A percentile compares a stretch with the other conserved stretches of the same genome.
These are phyloP conservation scores for Pneumocystis sp. DNA, from an alignment of 1,139 yeast species.

Conservation along the genomic window DNA sequence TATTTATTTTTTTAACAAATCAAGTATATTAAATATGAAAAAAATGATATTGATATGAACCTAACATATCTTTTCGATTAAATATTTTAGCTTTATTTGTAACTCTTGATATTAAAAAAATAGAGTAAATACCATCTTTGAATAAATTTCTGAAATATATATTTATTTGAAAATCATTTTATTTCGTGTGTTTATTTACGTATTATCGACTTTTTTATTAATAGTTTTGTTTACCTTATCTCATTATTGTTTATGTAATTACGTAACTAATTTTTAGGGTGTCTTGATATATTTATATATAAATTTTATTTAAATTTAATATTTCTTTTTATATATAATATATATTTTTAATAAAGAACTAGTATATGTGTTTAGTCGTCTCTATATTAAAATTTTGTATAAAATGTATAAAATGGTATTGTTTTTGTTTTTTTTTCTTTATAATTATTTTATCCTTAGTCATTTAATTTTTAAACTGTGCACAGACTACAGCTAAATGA, in stretches of 20 bases:
- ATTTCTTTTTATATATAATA: too few relatives aligned
- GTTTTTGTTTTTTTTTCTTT: too few relatives aligned
- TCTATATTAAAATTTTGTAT: too few relatives aligned
- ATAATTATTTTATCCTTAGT: neutral
- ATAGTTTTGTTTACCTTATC: too few relatives aligned
- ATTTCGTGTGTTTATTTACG: neutral
- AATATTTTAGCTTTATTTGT: neutral
- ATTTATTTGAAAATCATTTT: neutral
- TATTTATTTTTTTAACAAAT: neutral
- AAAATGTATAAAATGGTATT: too few relatives aligned
- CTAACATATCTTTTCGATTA: neutral
- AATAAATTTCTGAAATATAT: neutral
- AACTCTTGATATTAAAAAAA: neutral
- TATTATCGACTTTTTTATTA: too few relatives aligned
- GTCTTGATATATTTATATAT: too few relatives aligned
- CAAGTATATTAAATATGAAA: conserved; percentile 54
- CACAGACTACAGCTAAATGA: neutral
- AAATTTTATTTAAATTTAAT: too few relatives aligned
- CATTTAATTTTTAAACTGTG: neutral
- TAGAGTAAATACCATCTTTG: neutral
- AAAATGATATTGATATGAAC: conserved; percentile 19
- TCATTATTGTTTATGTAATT: too few relatives aligned
- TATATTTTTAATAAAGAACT: too few relatives aligned
- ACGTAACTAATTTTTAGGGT: too few relatives aligned
- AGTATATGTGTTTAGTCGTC: too few relatives aligned